Evolutionary conservation across 2,329 filamentous ascomycete species (phyloP).

Genomic region (Exophiala calicioides): DNA sequence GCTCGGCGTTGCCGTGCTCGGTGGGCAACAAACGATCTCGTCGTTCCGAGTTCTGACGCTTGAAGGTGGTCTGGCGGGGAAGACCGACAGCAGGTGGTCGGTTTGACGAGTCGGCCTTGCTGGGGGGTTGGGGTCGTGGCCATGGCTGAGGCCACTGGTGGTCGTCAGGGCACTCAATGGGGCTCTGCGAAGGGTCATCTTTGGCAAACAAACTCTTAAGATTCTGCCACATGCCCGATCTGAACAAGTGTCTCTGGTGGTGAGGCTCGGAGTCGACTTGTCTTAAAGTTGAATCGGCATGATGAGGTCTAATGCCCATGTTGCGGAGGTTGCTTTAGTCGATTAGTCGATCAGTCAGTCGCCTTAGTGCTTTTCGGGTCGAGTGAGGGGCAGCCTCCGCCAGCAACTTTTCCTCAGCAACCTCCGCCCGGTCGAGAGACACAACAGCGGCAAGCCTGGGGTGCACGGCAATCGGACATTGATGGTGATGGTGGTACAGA

Average conservation of each 20-base stretch:
- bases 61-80: constrained; percentile 75
- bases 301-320: constrained; percentile 28
- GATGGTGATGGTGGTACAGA: constrained; percentile 23
- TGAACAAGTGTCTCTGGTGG: constrained; percentile 28
- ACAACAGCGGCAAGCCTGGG: constrained; percentile 15
- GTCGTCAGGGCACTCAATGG: constrained; percentile 21
- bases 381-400: constrained; percentile 22
- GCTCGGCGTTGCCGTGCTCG: constrained; percentile 64
- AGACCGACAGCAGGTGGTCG: constrained; percentile 69
- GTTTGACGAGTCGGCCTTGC: constrained; percentile 16
- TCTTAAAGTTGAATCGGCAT: constrained; percentile 22
- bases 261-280: constrained; percentile 24
- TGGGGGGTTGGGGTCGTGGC: constrained; percentile 13
- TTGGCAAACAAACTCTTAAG: constrained; percentile 34
- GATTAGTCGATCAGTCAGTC: no score
- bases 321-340: constrained; percentile 21
- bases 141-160: constrained; percentile 21
- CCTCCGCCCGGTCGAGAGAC: constrained; percentile 17
- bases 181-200: constrained; percentile 24
- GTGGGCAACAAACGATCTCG: constrained; percentile 71
- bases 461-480: constrained; percentile 21
- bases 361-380: constrained; percentile 9
- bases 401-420: constrained; percentile 22
- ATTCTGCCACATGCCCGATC: constrained; percentile 50
- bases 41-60: constrained; percentile 77